phyloP scores from a whole-genome alignment of 192 early-diverging fungal species.

The Podila epigama region DNA sequence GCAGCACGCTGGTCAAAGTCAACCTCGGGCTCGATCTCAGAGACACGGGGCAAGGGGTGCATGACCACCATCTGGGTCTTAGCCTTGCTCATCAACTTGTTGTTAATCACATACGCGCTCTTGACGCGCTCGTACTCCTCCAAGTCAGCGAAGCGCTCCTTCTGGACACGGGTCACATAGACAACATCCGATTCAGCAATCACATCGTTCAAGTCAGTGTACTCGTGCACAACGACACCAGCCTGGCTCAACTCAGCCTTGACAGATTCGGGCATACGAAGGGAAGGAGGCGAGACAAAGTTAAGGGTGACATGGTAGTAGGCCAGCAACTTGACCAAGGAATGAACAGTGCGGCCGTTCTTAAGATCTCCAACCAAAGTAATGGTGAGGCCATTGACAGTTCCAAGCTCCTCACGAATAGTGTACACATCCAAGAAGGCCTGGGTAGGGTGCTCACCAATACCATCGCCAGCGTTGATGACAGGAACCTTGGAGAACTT shows the following conservation, averaged over 20 bases:
- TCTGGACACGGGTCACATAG: slow-evolving; percentile 97
- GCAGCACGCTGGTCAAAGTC: slow-evolving; percentile 97
- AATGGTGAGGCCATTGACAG: slow-evolving; percentile 94
- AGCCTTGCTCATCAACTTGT: slow-evolving; percentile 82
- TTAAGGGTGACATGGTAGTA: slow-evolving; percentile 95
- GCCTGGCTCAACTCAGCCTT: slow-evolving; percentile 67
- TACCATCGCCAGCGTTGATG: slow-evolving; percentile 97
- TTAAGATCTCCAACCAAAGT: slow-evolving; percentile 97
- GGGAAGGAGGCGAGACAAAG: slow-evolving; percentile 85
- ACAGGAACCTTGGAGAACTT: slow-evolving; percentile 91
- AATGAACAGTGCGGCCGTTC: slow-evolving; percentile 98
- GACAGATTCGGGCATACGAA: slow-evolving; percentile 88
- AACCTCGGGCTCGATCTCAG: slow-evolving; percentile 96
- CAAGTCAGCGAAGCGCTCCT: slow-evolving; percentile 84
- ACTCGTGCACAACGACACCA: slow-evolving; percentile 58
- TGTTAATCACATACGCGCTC: slow-evolving; percentile 85
- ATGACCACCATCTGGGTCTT: slow-evolving; percentile 98
- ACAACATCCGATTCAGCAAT: slow-evolving; percentile 92
- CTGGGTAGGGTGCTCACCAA: slow-evolving; percentile 98
- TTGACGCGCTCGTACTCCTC: slow-evolving; percentile 85
- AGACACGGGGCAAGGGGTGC: slow-evolving; percentile 96
- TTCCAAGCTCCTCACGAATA: slow-evolving; percentile 88
- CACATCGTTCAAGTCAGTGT: slow-evolving; percentile 75
- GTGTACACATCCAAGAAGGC: slow-evolving; percentile 93
- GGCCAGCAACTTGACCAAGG: slow-evolving; percentile 85